phyloP scores from a whole-genome alignment of 2,329 filamentous ascomycete species.

The Fusarium sp. region DNA sequence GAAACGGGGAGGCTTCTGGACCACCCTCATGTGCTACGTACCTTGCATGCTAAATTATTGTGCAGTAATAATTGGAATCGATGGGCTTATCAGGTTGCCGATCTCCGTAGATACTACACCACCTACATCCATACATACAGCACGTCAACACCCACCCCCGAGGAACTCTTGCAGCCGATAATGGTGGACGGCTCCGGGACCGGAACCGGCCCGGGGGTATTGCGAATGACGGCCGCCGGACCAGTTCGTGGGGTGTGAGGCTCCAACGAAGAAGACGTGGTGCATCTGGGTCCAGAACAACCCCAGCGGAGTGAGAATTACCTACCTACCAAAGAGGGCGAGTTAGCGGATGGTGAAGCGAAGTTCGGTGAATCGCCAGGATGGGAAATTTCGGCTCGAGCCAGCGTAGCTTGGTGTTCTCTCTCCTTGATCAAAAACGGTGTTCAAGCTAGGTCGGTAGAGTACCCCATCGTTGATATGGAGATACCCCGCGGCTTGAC shows the following conservation, averaged over 20 bases:
- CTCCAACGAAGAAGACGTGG: not conserved
- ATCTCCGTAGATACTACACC: slow-evolving; percentile 6
- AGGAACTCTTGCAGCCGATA: slow-evolving; percentile 11
- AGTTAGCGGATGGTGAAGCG: slow-evolving; percentile 15
- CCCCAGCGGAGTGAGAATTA: slow-evolving; percentile 1
- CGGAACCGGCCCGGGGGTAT: slow-evolving; percentile 40
- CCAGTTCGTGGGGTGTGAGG: slow-evolving; percentile 14
- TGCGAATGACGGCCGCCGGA: slow-evolving; percentile 16
- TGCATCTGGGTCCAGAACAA: not conserved
- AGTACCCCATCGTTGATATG: slow-evolving; percentile 23
- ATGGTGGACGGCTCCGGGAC: slow-evolving; percentile 33
- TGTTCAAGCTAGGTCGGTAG: not conserved
- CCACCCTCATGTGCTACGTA: not conserved
- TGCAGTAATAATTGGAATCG: not conserved
- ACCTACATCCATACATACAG: not conserved
- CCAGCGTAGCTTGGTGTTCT: slow-evolving; percentile 19
- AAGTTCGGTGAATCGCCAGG: slow-evolving; percentile 20
- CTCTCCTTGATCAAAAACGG: not conserved
- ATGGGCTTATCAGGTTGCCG: not conserved
- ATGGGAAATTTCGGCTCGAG: slow-evolving; percentile 10
- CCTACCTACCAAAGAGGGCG: slow-evolving; percentile 13
- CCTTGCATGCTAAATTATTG: slow-evolving; percentile 5
- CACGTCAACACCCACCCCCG: not conserved
- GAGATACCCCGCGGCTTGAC: slow-evolving; percentile 23
- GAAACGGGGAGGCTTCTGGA: slow-evolving; percentile 36